Evolutionary conservation across 225 moss, liverwort and hornwort genomes (phyloP).

Genomic region (Asterella californica): DNA sequence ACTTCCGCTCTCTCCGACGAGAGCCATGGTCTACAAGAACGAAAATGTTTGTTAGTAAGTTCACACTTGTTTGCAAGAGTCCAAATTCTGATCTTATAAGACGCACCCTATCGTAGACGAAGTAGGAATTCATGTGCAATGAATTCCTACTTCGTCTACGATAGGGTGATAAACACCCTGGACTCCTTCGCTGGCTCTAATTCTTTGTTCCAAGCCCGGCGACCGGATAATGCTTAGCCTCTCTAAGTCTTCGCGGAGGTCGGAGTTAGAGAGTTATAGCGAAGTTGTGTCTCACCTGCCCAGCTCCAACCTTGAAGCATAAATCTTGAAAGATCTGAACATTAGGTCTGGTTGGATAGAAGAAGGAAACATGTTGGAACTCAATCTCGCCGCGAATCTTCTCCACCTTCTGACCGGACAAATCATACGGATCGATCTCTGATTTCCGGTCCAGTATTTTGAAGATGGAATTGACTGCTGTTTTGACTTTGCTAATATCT

Average conservation of each 20-base stretch:
- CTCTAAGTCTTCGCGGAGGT: not conserved
- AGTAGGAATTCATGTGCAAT: too few species aligned
- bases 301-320: constrained; percentile 46
- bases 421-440: constrained; percentile 50
- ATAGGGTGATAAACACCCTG: too few species aligned
- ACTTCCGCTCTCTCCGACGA: constrained; percentile 47
- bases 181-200: too few species aligned
- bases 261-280: too few species aligned
- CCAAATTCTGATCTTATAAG: not conserved
- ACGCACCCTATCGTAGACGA: too few species aligned
- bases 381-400: constrained; percentile 53
- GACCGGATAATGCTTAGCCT: not conserved
- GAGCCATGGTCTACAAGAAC: constrained; percentile 38
- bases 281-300: constrained; percentile 42
- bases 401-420: constrained; percentile 45
- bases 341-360: constrained; percentile 59
- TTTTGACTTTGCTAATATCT: constrained; percentile 66
- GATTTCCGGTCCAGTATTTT: constrained; percentile 65
- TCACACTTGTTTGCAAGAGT: not conserved
- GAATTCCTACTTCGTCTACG: too few species aligned
- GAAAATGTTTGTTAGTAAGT: not conserved
- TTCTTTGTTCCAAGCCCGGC: not conserved
- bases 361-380: constrained; percentile 55
- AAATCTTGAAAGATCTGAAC: constrained; percentile 59
- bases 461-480: constrained; percentile 65